A percentile compares a stretch with the other conserved stretches of the same genome.
phyloP scores from a whole-genome alignment of 441 rosid species.

The Erodium chrysanthum region DNA sequence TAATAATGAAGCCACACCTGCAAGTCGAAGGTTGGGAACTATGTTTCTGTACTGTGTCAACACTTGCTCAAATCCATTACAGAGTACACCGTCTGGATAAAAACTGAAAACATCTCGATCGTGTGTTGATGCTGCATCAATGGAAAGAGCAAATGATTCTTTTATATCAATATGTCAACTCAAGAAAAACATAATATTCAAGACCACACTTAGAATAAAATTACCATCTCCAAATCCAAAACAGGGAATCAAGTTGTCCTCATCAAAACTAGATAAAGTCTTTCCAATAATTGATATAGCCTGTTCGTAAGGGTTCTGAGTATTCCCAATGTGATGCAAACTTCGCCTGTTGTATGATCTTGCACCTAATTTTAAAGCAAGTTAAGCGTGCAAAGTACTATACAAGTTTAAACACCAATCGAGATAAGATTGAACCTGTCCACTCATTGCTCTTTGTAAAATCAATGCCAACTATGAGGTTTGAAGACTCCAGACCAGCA shows the following conservation, averaged over 20 bases:
- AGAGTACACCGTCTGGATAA: slow-evolving; percentile 37
- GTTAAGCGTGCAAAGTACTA: slow-evolving; percentile 16
- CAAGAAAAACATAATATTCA: slow-evolving; percentile 1
- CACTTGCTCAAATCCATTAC: slow-evolving; percentile 77
- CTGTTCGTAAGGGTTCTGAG: slow-evolving; percentile 58
- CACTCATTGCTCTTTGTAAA: slow-evolving; percentile 76
- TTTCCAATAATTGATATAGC: slow-evolving; percentile 65
- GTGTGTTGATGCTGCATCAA: slow-evolving; percentile 54
- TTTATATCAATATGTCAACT: neutral
- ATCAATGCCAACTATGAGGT: slow-evolving; percentile 69
- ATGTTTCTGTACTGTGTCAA: slow-evolving; percentile 47
- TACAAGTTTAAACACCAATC: slow-evolving; percentile 34
- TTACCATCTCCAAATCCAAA: slow-evolving; percentile 73
- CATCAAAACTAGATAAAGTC: slow-evolving; percentile 62
- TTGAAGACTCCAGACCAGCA: slow-evolving; percentile 69
- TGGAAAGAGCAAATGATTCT: slow-evolving; percentile 14
- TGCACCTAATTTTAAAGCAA: slow-evolving; percentile 28
- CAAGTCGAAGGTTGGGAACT: slow-evolving; percentile 55
- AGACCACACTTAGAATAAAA: neutral
- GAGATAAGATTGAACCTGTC: slow-evolving; percentile 44
- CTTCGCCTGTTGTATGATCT: slow-evolving; percentile 51
- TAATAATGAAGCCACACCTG: slow-evolving; percentile 35
- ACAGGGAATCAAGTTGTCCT: slow-evolving; percentile 70
- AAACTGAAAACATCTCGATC: slow-evolving; percentile 72
- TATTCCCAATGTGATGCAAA: slow-evolving; percentile 48